Evolutionary conservation across 805 yeast genomes (phyloP).

Genomic region (Metschnikowia shivogae): DNA sequence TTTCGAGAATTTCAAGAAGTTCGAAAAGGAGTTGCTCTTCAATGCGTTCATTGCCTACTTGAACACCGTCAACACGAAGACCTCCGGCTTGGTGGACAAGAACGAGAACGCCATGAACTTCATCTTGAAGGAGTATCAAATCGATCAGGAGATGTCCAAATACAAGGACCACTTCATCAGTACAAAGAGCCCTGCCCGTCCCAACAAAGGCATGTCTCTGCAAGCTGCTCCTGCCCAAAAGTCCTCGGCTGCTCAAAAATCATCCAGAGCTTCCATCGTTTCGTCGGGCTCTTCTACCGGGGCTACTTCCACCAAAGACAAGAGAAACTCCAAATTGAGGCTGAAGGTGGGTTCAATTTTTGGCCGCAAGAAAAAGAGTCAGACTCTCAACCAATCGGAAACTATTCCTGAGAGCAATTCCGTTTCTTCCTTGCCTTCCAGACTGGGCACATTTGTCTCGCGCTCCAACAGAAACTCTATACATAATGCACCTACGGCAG

Average conservation of each 20-base stretch:
- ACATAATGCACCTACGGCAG: constrained; percentile 7
- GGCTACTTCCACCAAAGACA: constrained; percentile 24
- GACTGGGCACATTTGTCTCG: constrained; percentile 10
- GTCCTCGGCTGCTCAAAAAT: neutral
- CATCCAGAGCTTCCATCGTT: constrained; percentile 6
- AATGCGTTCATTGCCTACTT: constrained; percentile 65
- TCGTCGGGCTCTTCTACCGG: constrained; percentile 15
- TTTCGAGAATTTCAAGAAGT: constrained; percentile 66
- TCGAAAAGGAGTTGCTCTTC: constrained; percentile 52
- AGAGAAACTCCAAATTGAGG: constrained; percentile 44
- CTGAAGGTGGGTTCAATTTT: constrained; percentile 76
- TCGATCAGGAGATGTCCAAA: constrained; percentile 34
- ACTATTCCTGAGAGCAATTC: constrained; percentile 35
- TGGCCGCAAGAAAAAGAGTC: constrained; percentile 52
- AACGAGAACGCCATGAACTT: constrained; percentile 66
- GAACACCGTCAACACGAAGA: constrained; percentile 27
- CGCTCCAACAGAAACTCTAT: constrained; percentile 12
- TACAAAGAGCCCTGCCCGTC: constrained; percentile 12
- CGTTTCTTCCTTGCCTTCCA: constrained; percentile 17
- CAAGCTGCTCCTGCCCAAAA: constrained; percentile 1
- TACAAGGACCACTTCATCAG: constrained; percentile 33
- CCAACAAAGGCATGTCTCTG: neutral
- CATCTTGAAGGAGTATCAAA: constrained; percentile 46
- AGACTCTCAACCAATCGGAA: constrained; percentile 18
- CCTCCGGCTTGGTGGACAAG: constrained; percentile 22